Base-by-base conservation (phyloP, 352 stramenopile species). In the Pilasporangium apinafurcum region DNA sequence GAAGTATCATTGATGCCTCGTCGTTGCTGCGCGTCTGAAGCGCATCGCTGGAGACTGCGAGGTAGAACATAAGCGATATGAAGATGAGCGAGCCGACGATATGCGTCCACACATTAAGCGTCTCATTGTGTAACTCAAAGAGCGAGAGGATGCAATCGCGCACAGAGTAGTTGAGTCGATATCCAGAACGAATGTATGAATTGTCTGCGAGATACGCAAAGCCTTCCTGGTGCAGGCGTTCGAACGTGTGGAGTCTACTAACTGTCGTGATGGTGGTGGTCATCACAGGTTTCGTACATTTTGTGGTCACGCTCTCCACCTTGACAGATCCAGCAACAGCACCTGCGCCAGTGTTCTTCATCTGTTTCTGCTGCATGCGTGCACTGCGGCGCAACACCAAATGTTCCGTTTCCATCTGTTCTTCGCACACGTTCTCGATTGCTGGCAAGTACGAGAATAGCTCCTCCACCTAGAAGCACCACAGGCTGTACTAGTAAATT, bases 91-190 rank as follows among this genome's bases (percentile, higher is more conserved):
- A 90, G 30, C 83, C 83, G 17, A 91, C 62, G 37, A 91, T 85
- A 53, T 94, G 83, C 44, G 77, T 92, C 83, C 83, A 94, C 17
- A 94, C 78, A 51, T 94, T 94, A 34, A 89, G 67, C 39, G 83
- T 94, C 54, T 94, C 83, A 48, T 94, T 94, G 65, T 94, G 83
- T 48, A 92, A 63, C 62, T 92, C 70, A 44, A 94, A 91, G 51
- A 94, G 63, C 41, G 75, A 90, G 24, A 71, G 32, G 42, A 91
- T 71, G 45, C 83, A 94, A 54, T 91, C 75, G 28, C 59, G 63
- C 17, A 70, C 59, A 26, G 74, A 84, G 75, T 94, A 94, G 65
- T 91, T 71, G 22, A 94, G 62, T 0, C 83, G 79, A 47, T 94
- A 94, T 21, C 80, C 77, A 33, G 75, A 85, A 41, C 69, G 77